Conservation (phyloP, 306 rosid genomes). For the Neltuma alba region DNA sequence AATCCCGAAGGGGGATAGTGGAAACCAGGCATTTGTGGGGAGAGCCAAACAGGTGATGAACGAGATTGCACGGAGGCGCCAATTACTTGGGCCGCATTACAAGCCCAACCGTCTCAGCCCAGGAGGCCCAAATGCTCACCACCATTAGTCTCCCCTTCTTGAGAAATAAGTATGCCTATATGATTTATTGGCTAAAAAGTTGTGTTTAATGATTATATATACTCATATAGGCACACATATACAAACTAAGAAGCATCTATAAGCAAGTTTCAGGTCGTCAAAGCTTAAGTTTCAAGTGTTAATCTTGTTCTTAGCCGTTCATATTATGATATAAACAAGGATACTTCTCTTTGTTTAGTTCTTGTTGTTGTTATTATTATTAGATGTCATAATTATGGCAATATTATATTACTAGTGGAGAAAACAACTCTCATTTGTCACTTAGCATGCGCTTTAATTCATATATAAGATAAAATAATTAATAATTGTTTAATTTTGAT, state of each 20-base stretch:
- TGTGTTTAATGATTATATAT: background rate
- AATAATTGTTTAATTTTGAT: background rate
- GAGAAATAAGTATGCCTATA: background rate
- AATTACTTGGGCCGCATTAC: slow-evolving; percentile 33
- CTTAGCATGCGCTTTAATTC: background rate
- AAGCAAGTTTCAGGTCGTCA: background rate
- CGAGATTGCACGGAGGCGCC: too few relatives aligned
- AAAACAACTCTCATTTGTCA: background rate
- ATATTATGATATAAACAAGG: background rate
- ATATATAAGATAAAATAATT: background rate
- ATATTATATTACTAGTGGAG: background rate
- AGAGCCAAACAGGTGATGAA: too few relatives aligned
- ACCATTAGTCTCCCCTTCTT: slow-evolving; percentile 31
- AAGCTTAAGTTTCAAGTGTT: background rate
- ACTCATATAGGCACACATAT: background rate
- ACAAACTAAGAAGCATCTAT: background rate
- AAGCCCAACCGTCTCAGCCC: slow-evolving; percentile 42
- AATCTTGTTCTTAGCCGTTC: background rate
- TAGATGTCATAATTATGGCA: background rate
- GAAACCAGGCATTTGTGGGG: too few relatives aligned
- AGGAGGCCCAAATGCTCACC: slow-evolving; percentile 53
- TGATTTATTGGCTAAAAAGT: background rate
- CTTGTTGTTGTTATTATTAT: too few relatives aligned
- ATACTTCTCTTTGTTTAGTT: too few relatives aligned
- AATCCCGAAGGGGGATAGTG: too few relatives aligned